Base-by-base conservation (phyloP, 208 protist genomes). In the Porcisia hertigi region DNA sequence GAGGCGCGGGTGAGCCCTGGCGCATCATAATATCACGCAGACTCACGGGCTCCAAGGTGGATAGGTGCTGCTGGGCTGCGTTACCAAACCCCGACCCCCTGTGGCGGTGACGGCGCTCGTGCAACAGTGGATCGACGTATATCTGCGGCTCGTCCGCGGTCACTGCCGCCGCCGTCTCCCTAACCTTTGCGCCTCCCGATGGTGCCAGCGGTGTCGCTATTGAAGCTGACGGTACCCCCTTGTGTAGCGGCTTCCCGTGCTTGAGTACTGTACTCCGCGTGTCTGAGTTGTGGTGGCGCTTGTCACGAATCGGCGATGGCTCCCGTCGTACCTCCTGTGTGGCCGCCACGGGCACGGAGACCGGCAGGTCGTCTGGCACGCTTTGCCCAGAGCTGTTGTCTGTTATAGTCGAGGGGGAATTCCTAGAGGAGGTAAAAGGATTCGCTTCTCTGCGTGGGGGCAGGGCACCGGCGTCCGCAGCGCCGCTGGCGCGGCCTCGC, bases 101-200 rank as follows among this genome's bases (percentile, higher is more conserved):
- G 72, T 82, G 77, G 52, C 12, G 77, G 25, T 74, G 77, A 23
- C 70, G 77, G 39, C 72, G 77, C 59, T 77, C 77, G 14, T 52
- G 47, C 59, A 77, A 55, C 14, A 82, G 72, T 30, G 77, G 72
- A 47, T 82, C 77, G 9, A 82, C 77, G 67, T 82, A 77, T 41
- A 82, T 71, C 52, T 65, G 72, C 30, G 72, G 58, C 72, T 67
- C 77, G 6, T 73, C 77, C 0, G 9, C 64, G 54, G 60, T 39
- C 30, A 41, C 16, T 25, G 36, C 62, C n/a, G 16, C 55, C 14
- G 3, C 3, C 12, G 23, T 12, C 23, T 41, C 34, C 66, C 18
- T 57, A 30, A 14, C 66, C 49, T 67, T 52, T 2, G 63, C 11
- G 30, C 23, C 20, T 47, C 7, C 47, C 63, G 23, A 9, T 67